Base-by-base conservation (phyloP, 768 basidiomycete genomes). In the Auricularia sp. region DNA sequence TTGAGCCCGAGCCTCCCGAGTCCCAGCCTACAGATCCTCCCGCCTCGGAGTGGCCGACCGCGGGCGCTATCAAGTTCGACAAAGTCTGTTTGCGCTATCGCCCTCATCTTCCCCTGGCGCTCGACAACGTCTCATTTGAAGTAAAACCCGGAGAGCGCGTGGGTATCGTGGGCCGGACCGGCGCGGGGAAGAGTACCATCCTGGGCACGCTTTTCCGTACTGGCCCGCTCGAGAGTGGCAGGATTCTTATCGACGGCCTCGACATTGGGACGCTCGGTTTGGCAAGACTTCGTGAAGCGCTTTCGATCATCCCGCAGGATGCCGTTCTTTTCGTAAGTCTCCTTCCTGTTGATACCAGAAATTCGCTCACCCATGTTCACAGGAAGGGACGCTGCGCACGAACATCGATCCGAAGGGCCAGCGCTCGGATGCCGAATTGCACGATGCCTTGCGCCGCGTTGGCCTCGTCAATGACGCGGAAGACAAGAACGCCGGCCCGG, bases 61-160 rank as follows among this genome's bases (percentile, higher is more conserved):
- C 75, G 3, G 89, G 89, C n/a, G 69, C 73, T 7, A 80, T 91
- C 62, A 70, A 72, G 34, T 90, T 89, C 73, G 72, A 75, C 6
- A 71, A 86, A 64, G 86, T 88, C 35, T 73, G 79, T n/a, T 69
- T 85, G 63, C 70, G 76, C 1, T 92, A 90, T 72, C 79, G 88
- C 7, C 77, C 81, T n/a, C 85, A 83, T 11, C 76, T 90, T 11
- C 88, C 88, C 2, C 76, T 84, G 14, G 86, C 90, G 1, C 74
- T 90, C 45, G 84, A 85, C 67, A 82, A 78, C 21, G 73, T 90
- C 65, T 78, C 70, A 63, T 88, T 90, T 69, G 69, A 78, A 7
- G 76, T 88, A 45, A 73, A 74, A 24, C 76, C 85, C 1, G 85
- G 88, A 11, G 86, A 90, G 24, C 56, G 56, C 34, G 75, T 82